Evolutionary conservation across 768 basidiomycete species (phyloP), one percentile per base, ranked within the genome.

Genomic region (Pleurotus djamor): DNA sequence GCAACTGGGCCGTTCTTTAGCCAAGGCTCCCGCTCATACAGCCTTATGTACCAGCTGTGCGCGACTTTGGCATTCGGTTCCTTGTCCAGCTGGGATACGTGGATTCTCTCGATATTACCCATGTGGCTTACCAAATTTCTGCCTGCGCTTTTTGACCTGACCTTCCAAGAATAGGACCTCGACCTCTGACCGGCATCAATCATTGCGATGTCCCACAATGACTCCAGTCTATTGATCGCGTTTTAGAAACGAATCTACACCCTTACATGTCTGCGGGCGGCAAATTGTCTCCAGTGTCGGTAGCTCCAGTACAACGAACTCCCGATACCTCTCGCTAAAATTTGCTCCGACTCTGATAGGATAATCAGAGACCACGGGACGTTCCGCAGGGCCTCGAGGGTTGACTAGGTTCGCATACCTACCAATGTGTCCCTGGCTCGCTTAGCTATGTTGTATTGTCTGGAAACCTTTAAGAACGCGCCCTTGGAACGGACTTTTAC

Each of bases 161-260:
- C 4, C 49, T 33, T 9, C 47, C 49, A 17, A 50, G 7, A 32
- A 50, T 50, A 50, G 49, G 2, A 32, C 49, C 5, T 33, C 28
- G 14, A 56, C 5, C 21, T 50, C 21, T 33, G 12, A 43, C 54
- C 54, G 54, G 54, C 21, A 17, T 16, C 17, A 56, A 56, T 56
- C 54, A 56, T 14, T 16, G 54, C 54, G 54, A 56, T 56, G 54
- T 56, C 28, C 41, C 54, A 43, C 17, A 28, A 56, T 56, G 54
- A 56, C 54, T 56, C 54, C 54, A 44, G 17, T 43, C 54, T 32
- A 56, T 41, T 41, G 41, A 56, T 56, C 54, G 37, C 54, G 37
- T 41, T 41, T 56, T 37, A 52, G 34, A 28, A 28, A 32, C 54
- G 37, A 9, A 32, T 32, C 7, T 32, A n/a, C 41, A 16, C 54